These are phyloP conservation scores for Xylaria sp. DNA, from an alignment of 2,329 filamentous ascomycete species.

Conservation along the genomic window DNA sequence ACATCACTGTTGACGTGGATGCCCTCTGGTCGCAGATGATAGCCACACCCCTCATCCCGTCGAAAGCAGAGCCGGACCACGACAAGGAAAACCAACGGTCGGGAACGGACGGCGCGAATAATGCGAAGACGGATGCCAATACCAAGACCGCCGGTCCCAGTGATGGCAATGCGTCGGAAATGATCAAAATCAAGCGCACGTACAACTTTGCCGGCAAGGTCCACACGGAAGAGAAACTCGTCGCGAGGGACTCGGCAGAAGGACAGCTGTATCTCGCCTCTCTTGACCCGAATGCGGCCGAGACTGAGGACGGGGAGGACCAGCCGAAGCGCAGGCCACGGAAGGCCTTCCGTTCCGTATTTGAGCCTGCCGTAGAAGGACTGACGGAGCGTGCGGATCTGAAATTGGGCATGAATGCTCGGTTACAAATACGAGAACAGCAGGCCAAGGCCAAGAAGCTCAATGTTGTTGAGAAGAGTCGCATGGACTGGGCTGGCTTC, in stretches of 20 bases:
- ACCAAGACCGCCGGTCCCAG: constrained; percentile 5
- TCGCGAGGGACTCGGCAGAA: constrained; percentile 60
- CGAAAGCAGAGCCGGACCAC: constrained; percentile 24
- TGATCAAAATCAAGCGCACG: constrained; percentile 62
- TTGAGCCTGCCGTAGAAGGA: constrained; percentile 51
- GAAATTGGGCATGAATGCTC: constrained; percentile 49
- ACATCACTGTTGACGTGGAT: constrained; percentile 66
- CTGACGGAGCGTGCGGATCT: constrained; percentile 48
- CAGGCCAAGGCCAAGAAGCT: constrained; percentile 56
- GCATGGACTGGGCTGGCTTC: constrained; percentile 68
- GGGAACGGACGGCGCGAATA: constrained; percentile 3
- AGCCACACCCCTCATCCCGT: constrained; percentile 36
- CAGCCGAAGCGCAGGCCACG: constrained; percentile 42
- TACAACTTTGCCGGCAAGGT: constrained; percentile 72
- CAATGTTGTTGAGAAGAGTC: constrained; percentile 66
- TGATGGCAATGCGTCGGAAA: constrained; percentile 29
- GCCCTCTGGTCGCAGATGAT: constrained; percentile 65
- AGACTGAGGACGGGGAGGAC: constrained; percentile 27
- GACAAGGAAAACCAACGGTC: constrained; percentile 19
- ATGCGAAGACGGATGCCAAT: constrained; percentile 9
- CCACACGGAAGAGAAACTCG: constrained; percentile 66
- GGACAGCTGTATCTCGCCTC: constrained; percentile 59
- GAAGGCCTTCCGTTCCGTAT: constrained; percentile 56
- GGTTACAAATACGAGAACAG: constrained; percentile 43
- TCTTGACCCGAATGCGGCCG: constrained; percentile 33